A percentile compares a stretch with the other conserved stretches of the same genome.
Conservation (phyloP, 768 basidiomycete species). For the Glaciozyma antarctica region DNA sequence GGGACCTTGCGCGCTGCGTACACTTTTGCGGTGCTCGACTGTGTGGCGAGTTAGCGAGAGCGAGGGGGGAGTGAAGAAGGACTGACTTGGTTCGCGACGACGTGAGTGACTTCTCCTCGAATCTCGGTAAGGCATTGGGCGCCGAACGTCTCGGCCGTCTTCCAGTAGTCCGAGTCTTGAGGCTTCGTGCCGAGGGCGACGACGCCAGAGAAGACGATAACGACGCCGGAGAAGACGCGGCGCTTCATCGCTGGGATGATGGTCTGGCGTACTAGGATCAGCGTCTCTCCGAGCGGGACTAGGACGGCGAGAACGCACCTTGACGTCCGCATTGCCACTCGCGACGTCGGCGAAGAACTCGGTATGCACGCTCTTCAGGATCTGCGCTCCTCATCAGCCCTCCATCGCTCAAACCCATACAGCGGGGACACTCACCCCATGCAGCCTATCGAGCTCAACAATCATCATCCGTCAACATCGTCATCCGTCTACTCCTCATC, state of each 20-base stretch:
- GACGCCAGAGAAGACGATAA: conserved; percentile 86
- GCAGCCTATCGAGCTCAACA: conserved; percentile 65
- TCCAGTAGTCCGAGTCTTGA: conserved; percentile 62
- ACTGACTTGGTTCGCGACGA: conserved; percentile 76
- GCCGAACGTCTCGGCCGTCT: conserved; percentile 76
- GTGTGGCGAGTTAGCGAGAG: conserved; percentile 8
- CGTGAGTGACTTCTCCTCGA: conserved; percentile 62
- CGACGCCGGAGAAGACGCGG: conserved; percentile 64
- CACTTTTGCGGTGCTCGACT: conserved; percentile 88
- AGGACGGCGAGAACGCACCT: conserved; percentile 44
- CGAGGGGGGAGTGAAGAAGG: conserved; percentile 21
- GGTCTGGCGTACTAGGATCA: conserved; percentile 44
- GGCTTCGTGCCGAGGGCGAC: conserved; percentile 65
- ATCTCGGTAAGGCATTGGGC: conserved; percentile 68
- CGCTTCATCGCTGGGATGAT: conserved; percentile 76
- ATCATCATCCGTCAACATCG: conserved; percentile 79
- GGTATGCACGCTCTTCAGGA: conserved; percentile 69
- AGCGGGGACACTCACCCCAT: conserved; percentile 48
- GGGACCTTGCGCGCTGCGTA: conserved; percentile 68
- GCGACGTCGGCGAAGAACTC: conserved; percentile 57
- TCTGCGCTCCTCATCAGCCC: conserved; percentile 43
- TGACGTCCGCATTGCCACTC: conserved; percentile 51
- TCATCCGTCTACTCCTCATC: conserved; percentile 48
- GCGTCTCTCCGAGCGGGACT: conserved; percentile 32
- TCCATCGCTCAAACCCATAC: not conserved